Base-by-base conservation (phyloP, 495 filamentous ascomycete species). In the Viridothelium virens region DNA sequence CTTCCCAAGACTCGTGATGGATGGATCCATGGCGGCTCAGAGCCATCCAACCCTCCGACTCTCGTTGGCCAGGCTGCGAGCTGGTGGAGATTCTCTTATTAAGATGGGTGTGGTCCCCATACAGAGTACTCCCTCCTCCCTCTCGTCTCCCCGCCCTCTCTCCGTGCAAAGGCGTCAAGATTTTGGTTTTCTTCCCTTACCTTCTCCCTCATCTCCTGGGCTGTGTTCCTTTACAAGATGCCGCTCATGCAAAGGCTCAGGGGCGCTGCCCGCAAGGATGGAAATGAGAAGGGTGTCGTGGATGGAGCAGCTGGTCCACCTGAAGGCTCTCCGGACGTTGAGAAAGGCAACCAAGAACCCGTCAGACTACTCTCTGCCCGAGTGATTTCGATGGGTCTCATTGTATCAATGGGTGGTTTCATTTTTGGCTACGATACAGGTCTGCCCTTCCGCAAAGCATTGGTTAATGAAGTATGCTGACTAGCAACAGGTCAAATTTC, bases 391-490 rank as follows among this genome's bases (percentile, higher is more conserved):
- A 75, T 75, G 73, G 72, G 61, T n/a, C 16, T 72, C 53, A 66
- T 75, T 38, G 73, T 75, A 6, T 71, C 68, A 2, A 74, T 74
- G 65, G 73, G 73, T 25, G 73, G 73, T 31, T 66, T 75, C 25
- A 73, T 75, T 61, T 75, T 73, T 61, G 73, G 73, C 34, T 74
- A 73, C 56, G 71, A 73, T 64, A 70, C 69, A 16, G 66, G 70
- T 66, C 14, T 34, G 47, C 46, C 37, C 18, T 6, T 39, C 31
- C 16, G 31, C 9, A 38, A 61, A 37, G 16, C 25, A 9, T 11
- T 34, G 11, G 6, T 18, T 2, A 6, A 18, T 16, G 46, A 56
- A 34, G 37, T 70, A 50, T 70, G 68, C 56, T 70, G 65, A 37
- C 69, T 65, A 16, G 31, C 67, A 18, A 67, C 63, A 46, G 73